Conservation (phyloP, 352 stramenopile species). For the Halophytophthora polymorphica region DNA sequence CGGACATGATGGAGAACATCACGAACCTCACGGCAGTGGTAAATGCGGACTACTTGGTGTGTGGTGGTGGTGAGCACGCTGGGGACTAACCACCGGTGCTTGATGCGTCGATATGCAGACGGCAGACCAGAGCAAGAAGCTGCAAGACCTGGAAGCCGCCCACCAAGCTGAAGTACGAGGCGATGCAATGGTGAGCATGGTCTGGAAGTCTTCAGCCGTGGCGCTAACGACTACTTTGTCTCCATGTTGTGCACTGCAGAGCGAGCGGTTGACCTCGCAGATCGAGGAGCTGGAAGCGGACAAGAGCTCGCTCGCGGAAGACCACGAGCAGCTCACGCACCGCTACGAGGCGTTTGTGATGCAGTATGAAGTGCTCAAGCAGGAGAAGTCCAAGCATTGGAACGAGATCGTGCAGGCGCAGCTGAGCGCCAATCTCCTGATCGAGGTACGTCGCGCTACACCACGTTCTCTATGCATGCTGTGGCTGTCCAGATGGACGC, state of each 20-base stretch:
- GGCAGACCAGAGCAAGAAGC: conserved; percentile 58
- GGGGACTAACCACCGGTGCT: background rate
- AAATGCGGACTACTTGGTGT: conserved; percentile 2
- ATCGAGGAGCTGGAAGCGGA: conserved; percentile 34
- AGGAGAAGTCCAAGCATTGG: conserved; percentile 63
- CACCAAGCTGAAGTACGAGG: conserved; percentile 38
- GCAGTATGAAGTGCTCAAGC: conserved; percentile 51
- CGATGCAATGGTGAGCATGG: background rate
- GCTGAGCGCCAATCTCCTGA: conserved; percentile 69
- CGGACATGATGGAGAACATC: conserved; percentile 65
- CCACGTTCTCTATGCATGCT: background rate
- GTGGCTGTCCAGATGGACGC: background rate
- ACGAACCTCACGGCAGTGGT: conserved; percentile 61
- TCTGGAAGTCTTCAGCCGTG: background rate
- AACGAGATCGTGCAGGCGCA: conserved; percentile 72
- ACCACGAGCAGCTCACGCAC: conserved; percentile 35
- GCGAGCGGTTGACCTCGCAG: conserved; percentile 27
- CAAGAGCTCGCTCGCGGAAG: conserved; percentile 33
- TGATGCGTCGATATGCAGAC: conserved; percentile 26
- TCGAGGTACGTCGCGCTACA: conserved; percentile 42
- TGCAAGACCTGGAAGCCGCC: conserved; percentile 52
- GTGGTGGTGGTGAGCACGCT: background rate
- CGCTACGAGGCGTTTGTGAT: conserved; percentile 45
- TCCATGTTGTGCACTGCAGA: conserved; percentile 16
- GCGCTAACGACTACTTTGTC: background rate